Evolutionary conservation across 2,329 filamentous ascomycete species (phyloP).

Genomic region (Trichoderma sp.): DNA sequence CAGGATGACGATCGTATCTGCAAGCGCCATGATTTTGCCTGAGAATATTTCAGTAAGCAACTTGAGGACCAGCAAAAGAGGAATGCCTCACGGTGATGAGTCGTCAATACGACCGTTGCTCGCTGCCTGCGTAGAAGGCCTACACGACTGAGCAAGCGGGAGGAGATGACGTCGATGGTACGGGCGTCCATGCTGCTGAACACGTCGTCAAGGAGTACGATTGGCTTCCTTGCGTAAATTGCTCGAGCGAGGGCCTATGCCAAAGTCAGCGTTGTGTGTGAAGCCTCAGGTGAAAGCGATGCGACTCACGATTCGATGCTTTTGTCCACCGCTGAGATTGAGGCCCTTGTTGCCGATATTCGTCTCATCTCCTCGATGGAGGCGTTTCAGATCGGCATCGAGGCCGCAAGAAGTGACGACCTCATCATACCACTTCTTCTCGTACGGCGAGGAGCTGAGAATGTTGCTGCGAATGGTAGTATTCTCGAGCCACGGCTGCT

Average conservation of each 20-base stretch:
- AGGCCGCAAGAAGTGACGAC: slow-evolving; percentile 43
- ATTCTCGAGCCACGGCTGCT: slow-evolving; percentile 28
- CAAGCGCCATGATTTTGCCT: slow-evolving; percentile 24
- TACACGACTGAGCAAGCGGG: slow-evolving; percentile 43
- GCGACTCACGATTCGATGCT: slow-evolving; percentile 44
- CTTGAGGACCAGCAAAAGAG: no score
- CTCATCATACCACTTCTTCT: slow-evolving; percentile 37
- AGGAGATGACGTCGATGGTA: slow-evolving; percentile 48
- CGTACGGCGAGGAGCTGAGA: slow-evolving; percentile 25
- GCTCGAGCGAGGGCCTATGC: slow-evolving; percentile 49
- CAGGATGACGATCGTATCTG: slow-evolving; percentile 16
- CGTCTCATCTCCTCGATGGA: slow-evolving; percentile 42
- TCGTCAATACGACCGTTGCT: slow-evolving; percentile 48
- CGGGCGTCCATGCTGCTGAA: slow-evolving; percentile 50
- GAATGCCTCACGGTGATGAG: slow-evolving; percentile 30
- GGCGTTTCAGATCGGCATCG: slow-evolving; percentile 39
- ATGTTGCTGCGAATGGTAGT: slow-evolving; percentile 29
- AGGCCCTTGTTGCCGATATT: slow-evolving; percentile 47
- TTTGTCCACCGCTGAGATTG: slow-evolving; percentile 50
- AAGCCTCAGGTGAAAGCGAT: not conserved
- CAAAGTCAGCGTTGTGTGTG: not conserved
- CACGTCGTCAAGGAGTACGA: slow-evolving; percentile 51
- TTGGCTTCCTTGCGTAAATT: slow-evolving; percentile 45
- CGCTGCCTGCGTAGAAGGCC: slow-evolving; percentile 46
- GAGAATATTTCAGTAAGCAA: not conserved